Evolutionary conservation across 331 rosid species (phyloP).

Genomic region (Arachis monticola): DNA sequence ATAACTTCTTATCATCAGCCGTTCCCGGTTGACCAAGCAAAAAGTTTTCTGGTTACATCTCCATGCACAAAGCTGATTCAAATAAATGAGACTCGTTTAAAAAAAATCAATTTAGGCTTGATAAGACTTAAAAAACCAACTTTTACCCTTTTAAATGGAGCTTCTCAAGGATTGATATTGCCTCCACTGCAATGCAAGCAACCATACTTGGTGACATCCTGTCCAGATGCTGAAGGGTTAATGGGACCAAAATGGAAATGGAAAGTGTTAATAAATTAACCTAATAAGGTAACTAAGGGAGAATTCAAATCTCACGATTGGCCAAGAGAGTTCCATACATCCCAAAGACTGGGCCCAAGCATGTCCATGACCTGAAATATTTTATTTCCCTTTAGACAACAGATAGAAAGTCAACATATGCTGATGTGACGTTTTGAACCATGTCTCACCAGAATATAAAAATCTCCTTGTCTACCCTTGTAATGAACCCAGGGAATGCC

Average conservation of each 20-base stretch:
- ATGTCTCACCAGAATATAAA: slow-evolving; percentile 87
- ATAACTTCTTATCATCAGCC: slow-evolving; percentile 86
- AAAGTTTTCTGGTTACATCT: slow-evolving; percentile 94
- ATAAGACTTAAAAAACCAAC: slow-evolving; percentile 6
- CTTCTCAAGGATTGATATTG: slow-evolving; percentile 95
- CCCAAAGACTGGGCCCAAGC: slow-evolving; percentile 98
- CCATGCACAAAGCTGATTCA: slow-evolving; percentile 89
- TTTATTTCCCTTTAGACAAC: slow-evolving; percentile 44
- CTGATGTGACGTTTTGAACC: slow-evolving; percentile 31
- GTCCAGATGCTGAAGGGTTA: slow-evolving; percentile 41
- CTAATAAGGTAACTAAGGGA: slow-evolving; percentile 30
- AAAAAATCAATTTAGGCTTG: slow-evolving; percentile 5
- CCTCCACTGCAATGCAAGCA: slow-evolving; percentile 96
- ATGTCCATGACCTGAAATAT: slow-evolving; percentile 91
- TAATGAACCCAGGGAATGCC: slow-evolving; percentile 93
- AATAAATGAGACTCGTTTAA: slow-evolving; percentile 19
- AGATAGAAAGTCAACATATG: slow-evolving; percentile 23
- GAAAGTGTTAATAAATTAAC: background rate
- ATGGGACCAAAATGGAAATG: slow-evolving; percentile 5
- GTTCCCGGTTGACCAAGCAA: slow-evolving; percentile 94
- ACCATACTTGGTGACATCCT: slow-evolving; percentile 94
- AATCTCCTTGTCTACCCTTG: slow-evolving; percentile 98
- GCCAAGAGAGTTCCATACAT: slow-evolving; percentile 84
- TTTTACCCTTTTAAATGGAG: slow-evolving; percentile 91
- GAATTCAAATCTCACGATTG: slow-evolving; percentile 66